A percentile compares a stretch with the other conserved stretches of the same genome.
Conservation (phyloP, 2,329 filamentous ascomycete species). For the Trichophyton rubrum region DNA sequence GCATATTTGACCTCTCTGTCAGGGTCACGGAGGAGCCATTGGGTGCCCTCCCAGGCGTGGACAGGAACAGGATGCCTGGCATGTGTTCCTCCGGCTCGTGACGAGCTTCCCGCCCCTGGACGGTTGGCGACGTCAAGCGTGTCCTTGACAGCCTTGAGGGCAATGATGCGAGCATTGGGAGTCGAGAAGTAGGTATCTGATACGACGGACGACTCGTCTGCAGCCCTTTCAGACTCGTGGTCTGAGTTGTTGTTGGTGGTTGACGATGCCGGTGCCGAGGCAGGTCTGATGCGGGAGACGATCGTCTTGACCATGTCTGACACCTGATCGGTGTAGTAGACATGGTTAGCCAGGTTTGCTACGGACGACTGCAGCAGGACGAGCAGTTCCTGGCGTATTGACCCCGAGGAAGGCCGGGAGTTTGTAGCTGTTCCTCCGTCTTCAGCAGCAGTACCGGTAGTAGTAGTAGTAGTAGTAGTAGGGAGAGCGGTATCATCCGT, state of each 20-base stretch:
- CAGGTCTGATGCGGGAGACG: conserved; percentile 62
- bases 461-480: background rate
- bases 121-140: conserved; percentile 72
- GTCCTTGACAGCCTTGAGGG: conserved; percentile 66
- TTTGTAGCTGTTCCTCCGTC: too few relatives aligned
- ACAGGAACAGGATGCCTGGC: conserved; percentile 64
- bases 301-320: conserved; percentile 84
- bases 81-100: conserved; percentile 34
- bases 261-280: conserved; percentile 23
- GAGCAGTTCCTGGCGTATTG: conserved; percentile 48
- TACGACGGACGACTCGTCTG: conserved; percentile 32
- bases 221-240: background rate
- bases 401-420: background rate
- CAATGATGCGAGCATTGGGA: conserved; percentile 48
- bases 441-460: too few relatives aligned
- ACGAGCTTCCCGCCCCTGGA: conserved; percentile 26
- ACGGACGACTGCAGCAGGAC: conserved; percentile 66
- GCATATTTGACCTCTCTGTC: conserved; percentile 68
- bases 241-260: conserved; percentile 11
- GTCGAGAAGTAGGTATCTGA: conserved; percentile 52
- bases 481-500: background rate
- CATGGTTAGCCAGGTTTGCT: conserved; percentile 80
- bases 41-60: conserved; percentile 88
- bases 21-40: conserved; percentile 76
- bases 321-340: conserved; percentile 95